Conservation (phyloP, 2,329 filamentous ascomycete genomes). For the Macrophomina tecta region DNA sequence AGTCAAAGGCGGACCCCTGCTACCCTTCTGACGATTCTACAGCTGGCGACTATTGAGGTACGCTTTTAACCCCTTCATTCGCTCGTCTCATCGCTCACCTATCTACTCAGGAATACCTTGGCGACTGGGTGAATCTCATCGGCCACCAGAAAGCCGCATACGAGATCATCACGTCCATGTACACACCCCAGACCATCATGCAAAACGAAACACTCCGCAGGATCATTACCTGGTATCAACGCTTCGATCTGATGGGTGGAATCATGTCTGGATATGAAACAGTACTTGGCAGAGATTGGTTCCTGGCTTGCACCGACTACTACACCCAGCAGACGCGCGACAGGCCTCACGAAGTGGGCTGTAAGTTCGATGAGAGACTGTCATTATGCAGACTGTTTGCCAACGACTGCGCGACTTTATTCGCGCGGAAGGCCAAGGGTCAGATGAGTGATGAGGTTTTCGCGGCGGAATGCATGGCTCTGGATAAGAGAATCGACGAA, state of each 20-base stretch:
- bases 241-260: constrained; percentile 85
- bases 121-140: constrained; percentile 93
- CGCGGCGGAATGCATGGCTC: constrained; percentile 60
- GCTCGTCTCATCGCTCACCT: constrained; percentile 28
- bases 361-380: constrained; percentile 71
- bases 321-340: constrained; percentile 64
- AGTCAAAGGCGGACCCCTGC: constrained; percentile 74
- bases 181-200: constrained; percentile 76
- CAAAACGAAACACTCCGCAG: constrained; percentile 73
- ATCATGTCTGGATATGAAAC: constrained; percentile 81
- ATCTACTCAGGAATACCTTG: constrained; percentile 77
- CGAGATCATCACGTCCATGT: constrained; percentile 77
- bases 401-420: constrained; percentile 79
- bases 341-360: constrained; percentile 67
- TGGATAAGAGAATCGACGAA: constrained; percentile 49
- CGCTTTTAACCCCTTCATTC: constrained; percentile 31
- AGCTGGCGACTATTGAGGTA: constrained; percentile 93
- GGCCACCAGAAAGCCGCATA: constrained; percentile 91
- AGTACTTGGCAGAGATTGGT: constrained; percentile 79
- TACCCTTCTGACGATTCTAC: constrained; percentile 84
- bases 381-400: constrained; percentile 74
- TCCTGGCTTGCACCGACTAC: constrained; percentile 67
- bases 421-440: constrained; percentile 69
- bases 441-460: constrained; percentile 71
- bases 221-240: constrained; percentile 85